Conservation (phyloP, 345 rosid species). For the Moricandia moricandioides region DNA sequence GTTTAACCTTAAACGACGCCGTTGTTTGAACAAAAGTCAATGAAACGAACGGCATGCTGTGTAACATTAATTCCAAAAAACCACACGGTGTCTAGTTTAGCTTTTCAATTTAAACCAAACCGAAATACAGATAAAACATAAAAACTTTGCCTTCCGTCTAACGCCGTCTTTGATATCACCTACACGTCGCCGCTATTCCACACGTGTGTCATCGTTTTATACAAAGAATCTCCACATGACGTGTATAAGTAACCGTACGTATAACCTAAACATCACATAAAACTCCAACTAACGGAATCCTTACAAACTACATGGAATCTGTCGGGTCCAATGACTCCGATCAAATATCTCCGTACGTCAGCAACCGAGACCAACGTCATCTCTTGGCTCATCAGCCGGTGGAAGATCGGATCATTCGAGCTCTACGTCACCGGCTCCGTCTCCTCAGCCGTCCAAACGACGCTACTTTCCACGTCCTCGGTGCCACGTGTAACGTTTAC, state of each 20-base stretch:
- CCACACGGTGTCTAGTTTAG: slow-evolving; percentile 4
- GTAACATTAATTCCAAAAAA: background rate
- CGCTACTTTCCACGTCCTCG: slow-evolving; percentile 63
- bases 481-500: slow-evolving; percentile 88
- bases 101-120: background rate
- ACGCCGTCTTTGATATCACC: slow-evolving; percentile 31
- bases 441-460: slow-evolving; percentile 60
- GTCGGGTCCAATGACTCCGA: slow-evolving; percentile 38
- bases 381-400: slow-evolving; percentile 46
- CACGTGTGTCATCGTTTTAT: slow-evolving; percentile 39
- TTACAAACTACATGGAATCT: slow-evolving; percentile 47
- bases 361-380: slow-evolving; percentile 16
- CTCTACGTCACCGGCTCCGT: slow-evolving; percentile 62
- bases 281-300: slow-evolving; percentile 10
- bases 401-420: slow-evolving; percentile 60
- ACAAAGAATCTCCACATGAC: slow-evolving; percentile 49
- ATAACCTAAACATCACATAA: slow-evolving; percentile 6
- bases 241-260: slow-evolving; percentile 10
- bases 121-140: too few species aligned
- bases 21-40: background rate
- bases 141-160: slow-evolving; percentile 27
- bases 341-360: slow-evolving; percentile 29
- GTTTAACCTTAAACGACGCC: slow-evolving; percentile 23
- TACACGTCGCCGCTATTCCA: slow-evolving; percentile 52
- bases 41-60: slow-evolving; percentile 7